Percentiles rank a stretch among this genome's conserved stretches.
Evolutionary conservation across 2,329 filamentous ascomycete species (phyloP).

Genomic region (Fusarium gaditjirri): DNA sequence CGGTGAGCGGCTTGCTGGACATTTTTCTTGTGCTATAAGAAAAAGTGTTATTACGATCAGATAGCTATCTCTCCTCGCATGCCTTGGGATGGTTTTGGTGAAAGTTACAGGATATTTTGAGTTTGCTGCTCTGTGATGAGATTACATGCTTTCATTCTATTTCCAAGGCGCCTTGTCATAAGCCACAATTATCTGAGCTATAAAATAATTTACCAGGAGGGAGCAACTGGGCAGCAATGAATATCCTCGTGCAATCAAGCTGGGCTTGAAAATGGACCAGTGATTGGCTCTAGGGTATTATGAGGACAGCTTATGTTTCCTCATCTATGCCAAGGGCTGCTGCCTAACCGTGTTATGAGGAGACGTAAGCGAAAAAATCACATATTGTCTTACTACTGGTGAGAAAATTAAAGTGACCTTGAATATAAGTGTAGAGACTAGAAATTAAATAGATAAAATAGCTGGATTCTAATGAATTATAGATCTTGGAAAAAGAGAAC

Average conservation of each 20-base stretch:
- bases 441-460: too few relatives aligned
- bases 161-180: neutral
- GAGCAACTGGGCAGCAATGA: neutral
- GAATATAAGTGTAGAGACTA: too few relatives aligned
- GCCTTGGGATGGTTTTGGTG: too few relatives aligned
- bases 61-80: too few relatives aligned
- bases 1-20: neutral
- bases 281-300: neutral
- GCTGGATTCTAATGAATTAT: too few relatives aligned
- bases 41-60: rapidly evolving
- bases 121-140: neutral
- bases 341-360: neutral
- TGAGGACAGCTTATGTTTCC: neutral
- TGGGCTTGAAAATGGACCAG: neutral
- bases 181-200: neutral
- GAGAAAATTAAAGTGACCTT: too few relatives aligned
- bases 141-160: neutral
- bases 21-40: neutral
- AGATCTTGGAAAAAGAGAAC: too few relatives aligned
- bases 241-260: neutral
- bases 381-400: too few relatives aligned
- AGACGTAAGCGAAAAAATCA: too few relatives aligned
- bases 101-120: too few relatives aligned
- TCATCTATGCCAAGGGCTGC: too few relatives aligned
- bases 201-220: neutral